Evolutionary conservation across 2,329 filamentous ascomycete genomes (phyloP).

Genomic region (Nakataea oryzae): DNA sequence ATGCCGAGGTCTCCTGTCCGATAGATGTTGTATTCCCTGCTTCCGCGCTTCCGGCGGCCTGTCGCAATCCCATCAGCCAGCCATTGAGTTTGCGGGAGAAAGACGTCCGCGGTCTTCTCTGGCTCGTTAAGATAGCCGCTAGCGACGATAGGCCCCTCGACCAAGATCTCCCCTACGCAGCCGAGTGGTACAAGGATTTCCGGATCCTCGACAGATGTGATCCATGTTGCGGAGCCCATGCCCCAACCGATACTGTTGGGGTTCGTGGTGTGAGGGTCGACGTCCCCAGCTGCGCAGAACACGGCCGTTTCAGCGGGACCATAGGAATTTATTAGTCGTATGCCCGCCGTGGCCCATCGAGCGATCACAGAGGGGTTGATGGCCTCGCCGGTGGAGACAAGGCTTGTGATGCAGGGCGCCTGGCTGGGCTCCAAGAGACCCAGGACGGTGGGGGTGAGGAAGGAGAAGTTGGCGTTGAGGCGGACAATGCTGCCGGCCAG

Average conservation of each 20-base stretch:
- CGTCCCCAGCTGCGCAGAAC: slow-evolving; percentile 6
- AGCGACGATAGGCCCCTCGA: slow-evolving; percentile 11
- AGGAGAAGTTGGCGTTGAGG: slow-evolving; percentile 9
- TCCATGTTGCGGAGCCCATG: slow-evolving; percentile 3
- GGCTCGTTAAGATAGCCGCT: slow-evolving; percentile 13
- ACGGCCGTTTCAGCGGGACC: slow-evolving; percentile 10
- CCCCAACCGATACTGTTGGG: slow-evolving; percentile 1
- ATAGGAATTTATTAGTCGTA: slow-evolving; percentile 9
- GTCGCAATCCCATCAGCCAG: not conserved
- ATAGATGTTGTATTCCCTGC: not conserved
- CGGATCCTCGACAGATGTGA: slow-evolving; percentile 11
- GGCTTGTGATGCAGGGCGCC: not conserved
- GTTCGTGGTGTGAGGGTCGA: not conserved
- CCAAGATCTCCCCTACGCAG: slow-evolving; percentile 13
- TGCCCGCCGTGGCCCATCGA: not conserved
- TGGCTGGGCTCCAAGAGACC: not conserved
- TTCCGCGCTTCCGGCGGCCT: not conserved
- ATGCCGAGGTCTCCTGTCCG: not conserved
- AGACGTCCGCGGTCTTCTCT: slow-evolving; percentile 8
- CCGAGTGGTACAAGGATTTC: slow-evolving; percentile 11
- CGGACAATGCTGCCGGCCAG: slow-evolving; percentile 16
- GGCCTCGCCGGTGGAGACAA: not conserved
- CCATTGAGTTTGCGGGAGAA: slow-evolving; percentile 3
- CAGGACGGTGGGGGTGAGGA: slow-evolving; percentile 6
- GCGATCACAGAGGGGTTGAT: not conserved